Conservation (phyloP, 768 basidiomycete genomes). For the Coprinopsis sp. region DNA sequence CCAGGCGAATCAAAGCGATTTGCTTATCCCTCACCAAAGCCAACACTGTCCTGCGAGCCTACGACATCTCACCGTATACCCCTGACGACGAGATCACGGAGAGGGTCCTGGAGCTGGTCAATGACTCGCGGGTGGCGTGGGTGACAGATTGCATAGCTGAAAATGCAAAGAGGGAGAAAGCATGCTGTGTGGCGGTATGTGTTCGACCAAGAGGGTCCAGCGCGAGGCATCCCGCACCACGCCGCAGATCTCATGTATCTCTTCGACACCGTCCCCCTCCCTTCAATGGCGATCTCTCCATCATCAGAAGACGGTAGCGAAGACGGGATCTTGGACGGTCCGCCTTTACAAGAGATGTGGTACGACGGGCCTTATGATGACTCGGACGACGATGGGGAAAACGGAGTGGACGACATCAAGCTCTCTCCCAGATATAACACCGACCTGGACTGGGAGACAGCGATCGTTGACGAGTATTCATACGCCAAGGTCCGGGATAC, state of each 20-base stretch:
- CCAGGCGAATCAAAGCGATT: slow-evolving; percentile 67
- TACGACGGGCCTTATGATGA: slow-evolving; percentile 31
- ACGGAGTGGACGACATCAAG: not conserved
- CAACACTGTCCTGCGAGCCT: slow-evolving; percentile 57
- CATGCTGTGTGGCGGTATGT: slow-evolving; percentile 74
- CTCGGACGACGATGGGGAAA: slow-evolving; percentile 18
- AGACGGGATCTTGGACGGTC: slow-evolving; percentile 12
- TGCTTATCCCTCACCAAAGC: slow-evolving; percentile 66
- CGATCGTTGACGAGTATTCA: slow-evolving; percentile 61
- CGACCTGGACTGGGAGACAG: slow-evolving; percentile 45
- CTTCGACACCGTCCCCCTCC: slow-evolving; percentile 69
- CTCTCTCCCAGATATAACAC: slow-evolving; percentile 3
- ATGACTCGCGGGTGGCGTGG: slow-evolving; percentile 74
- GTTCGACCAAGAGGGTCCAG: slow-evolving; percentile 77
- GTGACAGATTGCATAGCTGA: slow-evolving; percentile 63
- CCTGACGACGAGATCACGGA: slow-evolving; percentile 64
- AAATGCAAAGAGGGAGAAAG: slow-evolving; percentile 47
- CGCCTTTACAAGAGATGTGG: slow-evolving; percentile 14
- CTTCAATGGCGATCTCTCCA: too few relatives aligned
- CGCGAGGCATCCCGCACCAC: slow-evolving; percentile 61
- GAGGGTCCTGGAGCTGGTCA: slow-evolving; percentile 66
- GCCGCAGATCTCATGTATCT: slow-evolving; percentile 71
- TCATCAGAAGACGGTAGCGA: too few relatives aligned
- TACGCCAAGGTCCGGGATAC: slow-evolving; percentile 65
- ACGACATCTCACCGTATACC: slow-evolving; percentile 63